Evolutionary conservation across 2,329 filamentous ascomycete genomes (phyloP).

Genomic region (Ophiosphaerella narmari): DNA sequence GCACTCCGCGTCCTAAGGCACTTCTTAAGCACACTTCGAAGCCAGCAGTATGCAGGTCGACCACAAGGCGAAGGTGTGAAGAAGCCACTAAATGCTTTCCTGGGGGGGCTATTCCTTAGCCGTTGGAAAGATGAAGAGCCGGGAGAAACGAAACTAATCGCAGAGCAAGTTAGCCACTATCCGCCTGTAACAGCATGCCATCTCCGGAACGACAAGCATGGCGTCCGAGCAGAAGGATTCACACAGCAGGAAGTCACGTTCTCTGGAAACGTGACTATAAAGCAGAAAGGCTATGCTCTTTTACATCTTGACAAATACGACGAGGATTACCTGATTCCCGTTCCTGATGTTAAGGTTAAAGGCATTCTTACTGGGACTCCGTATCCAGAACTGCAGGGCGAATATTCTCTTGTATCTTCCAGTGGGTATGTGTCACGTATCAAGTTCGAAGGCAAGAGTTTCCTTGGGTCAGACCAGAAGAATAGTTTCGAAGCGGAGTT

Average conservation of each 20-base stretch:
- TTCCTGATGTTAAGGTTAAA: conserved; percentile 53
- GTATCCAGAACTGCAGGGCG: conserved; percentile 51
- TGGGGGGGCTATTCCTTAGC: conserved; percentile 55
- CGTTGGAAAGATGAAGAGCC: conserved; percentile 36
- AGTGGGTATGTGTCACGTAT: conserved; percentile 49
- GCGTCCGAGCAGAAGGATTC: conserved; percentile 52
- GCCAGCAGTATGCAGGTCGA: conserved; percentile 55
- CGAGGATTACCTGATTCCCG: conserved; percentile 52
- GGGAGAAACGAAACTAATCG: conserved; percentile 48
- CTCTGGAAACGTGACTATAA: conserved; percentile 51
- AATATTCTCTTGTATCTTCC: conserved; percentile 49
- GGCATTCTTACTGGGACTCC: conserved; percentile 50
- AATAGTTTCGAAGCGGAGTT: conserved; percentile 49
- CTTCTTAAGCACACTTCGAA: conserved; percentile 53
- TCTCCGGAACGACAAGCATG: conserved; percentile 51
- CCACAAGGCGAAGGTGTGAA: conserved; percentile 51
- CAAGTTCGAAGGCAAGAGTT: conserved; percentile 51
- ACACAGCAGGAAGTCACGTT: conserved; percentile 55
- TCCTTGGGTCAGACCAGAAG: conserved; percentile 48
- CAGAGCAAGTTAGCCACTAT: conserved; percentile 54
- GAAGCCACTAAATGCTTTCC: conserved; percentile 58
- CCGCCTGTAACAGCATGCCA: conserved; percentile 55
- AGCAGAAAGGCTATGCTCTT: conserved; percentile 53
- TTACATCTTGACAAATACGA: conserved; percentile 50
- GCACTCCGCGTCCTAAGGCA: conserved; percentile 55